Evolutionary conservation across 192 early-diverging fungal genomes (phyloP).

Genomic region (Backusella tarrabulga): DNA sequence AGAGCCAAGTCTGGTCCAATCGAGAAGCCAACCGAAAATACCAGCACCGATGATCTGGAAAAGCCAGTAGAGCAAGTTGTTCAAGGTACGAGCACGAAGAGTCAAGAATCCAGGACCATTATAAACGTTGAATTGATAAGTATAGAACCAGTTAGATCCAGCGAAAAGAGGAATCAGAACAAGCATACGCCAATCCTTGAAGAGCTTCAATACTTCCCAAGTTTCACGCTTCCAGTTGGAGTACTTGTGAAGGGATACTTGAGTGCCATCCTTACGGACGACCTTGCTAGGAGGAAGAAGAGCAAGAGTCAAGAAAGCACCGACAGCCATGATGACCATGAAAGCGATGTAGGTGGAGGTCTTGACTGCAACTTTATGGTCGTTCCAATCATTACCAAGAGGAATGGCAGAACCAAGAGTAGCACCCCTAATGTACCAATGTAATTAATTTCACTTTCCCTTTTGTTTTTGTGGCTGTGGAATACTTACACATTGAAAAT

Average conservation of each 20-base stretch:
- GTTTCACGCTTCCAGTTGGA: conserved; percentile 61
- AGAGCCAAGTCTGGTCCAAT: conserved; percentile 46
- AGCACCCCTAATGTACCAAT: conserved; percentile 57
- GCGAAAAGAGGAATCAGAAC: conserved; percentile 66
- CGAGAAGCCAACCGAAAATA: conserved; percentile 65
- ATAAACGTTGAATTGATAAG: conserved; percentile 66
- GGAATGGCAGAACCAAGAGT: conserved; percentile 76
- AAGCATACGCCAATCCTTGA: conserved; percentile 64
- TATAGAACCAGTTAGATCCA: conserved; percentile 82
- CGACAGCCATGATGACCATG: conserved; percentile 64
- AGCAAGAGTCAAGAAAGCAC: conserved; percentile 53
- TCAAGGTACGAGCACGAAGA: conserved; percentile 66
- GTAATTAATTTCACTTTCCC: not conserved
- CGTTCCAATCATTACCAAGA: conserved; percentile 69
- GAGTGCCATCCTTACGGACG: conserved; percentile 66
- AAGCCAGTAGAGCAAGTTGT: conserved; percentile 77
- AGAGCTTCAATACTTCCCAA: conserved; percentile 53
- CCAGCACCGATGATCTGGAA: conserved; percentile 72
- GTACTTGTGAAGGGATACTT: conserved; percentile 66
- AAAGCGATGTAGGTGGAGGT: conserved; percentile 76
- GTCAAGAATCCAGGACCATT: conserved; percentile 65
- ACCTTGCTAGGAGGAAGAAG: conserved; percentile 61
- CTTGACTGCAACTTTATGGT: conserved; percentile 42
- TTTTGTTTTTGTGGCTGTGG: not conserved
- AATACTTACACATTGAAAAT: conserved; percentile 66